These are phyloP conservation scores for Rhodomyrtus tomentosa DNA, from an alignment of 345 rosid species.

Conservation along the genomic window DNA sequence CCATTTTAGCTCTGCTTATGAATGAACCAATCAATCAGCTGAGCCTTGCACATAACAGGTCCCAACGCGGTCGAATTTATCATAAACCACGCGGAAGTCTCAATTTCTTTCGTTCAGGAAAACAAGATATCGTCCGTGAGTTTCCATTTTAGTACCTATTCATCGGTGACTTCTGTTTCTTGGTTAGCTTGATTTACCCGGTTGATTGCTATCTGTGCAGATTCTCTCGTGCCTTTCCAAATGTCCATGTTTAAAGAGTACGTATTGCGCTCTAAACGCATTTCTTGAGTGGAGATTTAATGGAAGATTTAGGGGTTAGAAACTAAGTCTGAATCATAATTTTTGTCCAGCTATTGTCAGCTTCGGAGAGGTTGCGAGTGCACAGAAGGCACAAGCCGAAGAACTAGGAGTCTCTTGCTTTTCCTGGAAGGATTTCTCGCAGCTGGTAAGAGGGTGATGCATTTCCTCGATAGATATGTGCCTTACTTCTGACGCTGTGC, in stretches of 20 bases:
- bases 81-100: constrained; percentile 88
- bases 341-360: constrained; percentile 55
- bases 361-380: constrained; percentile 42
- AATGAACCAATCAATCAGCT: not conserved
- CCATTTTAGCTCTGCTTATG: not conserved
- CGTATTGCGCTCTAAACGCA: not conserved
- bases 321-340: not conserved
- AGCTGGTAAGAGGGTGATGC: constrained; percentile 22
- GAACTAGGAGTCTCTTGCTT: constrained; percentile 60
- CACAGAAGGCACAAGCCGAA: constrained; percentile 66
- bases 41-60: constrained; percentile 21
- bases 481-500: not conserved
- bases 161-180: not conserved
- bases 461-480: not conserved
- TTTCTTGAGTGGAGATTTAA: not conserved
- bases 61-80: constrained; percentile 88
- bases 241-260: constrained; percentile 65
- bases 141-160: not conserved
- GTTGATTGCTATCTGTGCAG: constrained; percentile 19
- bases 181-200: not conserved
- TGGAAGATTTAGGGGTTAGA: not conserved
- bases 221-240: constrained; percentile 58
- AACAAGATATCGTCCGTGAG: constrained; percentile 62
- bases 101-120: constrained; percentile 68
- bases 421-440: constrained; percentile 70